Evolutionary conservation across 805 yeast genomes (phyloP).

Genomic region (Saccharomycopsis olivae): DNA sequence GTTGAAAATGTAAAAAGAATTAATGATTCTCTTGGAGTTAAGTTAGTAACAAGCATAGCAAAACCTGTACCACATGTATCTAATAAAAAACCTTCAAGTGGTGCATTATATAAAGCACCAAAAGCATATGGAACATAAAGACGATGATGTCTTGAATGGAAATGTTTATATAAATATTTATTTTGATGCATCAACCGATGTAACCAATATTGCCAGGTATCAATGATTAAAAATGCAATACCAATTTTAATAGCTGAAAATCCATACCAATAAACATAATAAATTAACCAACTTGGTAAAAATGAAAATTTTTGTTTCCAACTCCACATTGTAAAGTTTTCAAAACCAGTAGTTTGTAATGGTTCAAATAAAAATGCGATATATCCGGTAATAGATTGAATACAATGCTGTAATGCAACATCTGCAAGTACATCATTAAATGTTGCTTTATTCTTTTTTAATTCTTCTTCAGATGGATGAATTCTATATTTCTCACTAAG

Average conservation of each 20-base stretch:
- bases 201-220: slow-evolving; percentile 90
- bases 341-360: slow-evolving; percentile 40
- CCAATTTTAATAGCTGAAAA: slow-evolving; percentile 46
- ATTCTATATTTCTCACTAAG: slow-evolving; percentile 78
- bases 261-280: slow-evolving; percentile 50
- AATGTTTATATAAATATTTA: slow-evolving; percentile 60
- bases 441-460: slow-evolving; percentile 64
- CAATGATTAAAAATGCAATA: slow-evolving; percentile 65
- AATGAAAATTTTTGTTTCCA: slow-evolving; percentile 30
- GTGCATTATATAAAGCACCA: slow-evolving; percentile 93
- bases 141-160: slow-evolving; percentile 92
- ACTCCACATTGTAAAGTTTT: slow-evolving; percentile 36
- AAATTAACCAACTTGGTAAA: slow-evolving; percentile 40
- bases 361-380: slow-evolving; percentile 44
- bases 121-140: slow-evolving; percentile 93
- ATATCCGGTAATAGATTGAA: slow-evolving; percentile 68
- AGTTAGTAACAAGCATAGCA: slow-evolving; percentile 50
- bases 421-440: slow-evolving; percentile 63
- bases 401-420: slow-evolving; percentile 73
- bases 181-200: slow-evolving; percentile 85
- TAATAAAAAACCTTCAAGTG: slow-evolving; percentile 84
- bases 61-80: slow-evolving; percentile 91
- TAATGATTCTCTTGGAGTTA: slow-evolving; percentile 70
- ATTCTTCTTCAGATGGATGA: slow-evolving; percentile 84
- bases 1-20: slow-evolving; percentile 79